Percentiles rank a stretch among this genome's conserved stretches.
phyloP scores from a whole-genome alignment of 2,329 filamentous ascomycete genomes.

The Fusarium sp. region DNA sequence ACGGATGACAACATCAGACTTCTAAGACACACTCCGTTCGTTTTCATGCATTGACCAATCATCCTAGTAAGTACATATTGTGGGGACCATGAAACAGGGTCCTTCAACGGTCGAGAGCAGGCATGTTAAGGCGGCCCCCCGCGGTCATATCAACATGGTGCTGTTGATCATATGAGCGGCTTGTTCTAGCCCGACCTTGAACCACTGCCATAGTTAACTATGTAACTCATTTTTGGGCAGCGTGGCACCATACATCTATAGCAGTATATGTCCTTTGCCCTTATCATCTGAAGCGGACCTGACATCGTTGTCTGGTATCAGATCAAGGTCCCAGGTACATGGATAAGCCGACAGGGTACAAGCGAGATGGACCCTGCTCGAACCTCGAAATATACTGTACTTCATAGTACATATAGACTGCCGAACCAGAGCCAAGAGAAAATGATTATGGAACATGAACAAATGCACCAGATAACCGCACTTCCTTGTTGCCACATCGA shows the following conservation, averaged over 20 bases:
- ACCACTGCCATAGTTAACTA: neutral
- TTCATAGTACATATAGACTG: neutral
- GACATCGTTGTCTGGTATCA: constrained; percentile 6
- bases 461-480: neutral
- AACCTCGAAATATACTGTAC: constrained; percentile 21
- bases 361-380: constrained; percentile 39
- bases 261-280: neutral
- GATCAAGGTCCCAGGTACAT: constrained; percentile 24
- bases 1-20: neutral
- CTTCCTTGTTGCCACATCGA: neutral
- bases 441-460: constrained; percentile 9
- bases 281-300: neutral
- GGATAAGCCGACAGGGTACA: constrained; percentile 41
- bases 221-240: constrained; percentile 2
- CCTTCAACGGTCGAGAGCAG: constrained; percentile 30
- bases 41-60: constrained; percentile 28
- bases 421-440: constrained; percentile 5
- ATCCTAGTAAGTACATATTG: constrained; percentile 12
- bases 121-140: constrained; percentile 24
- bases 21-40: neutral
- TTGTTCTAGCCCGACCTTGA: neutral
- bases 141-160: constrained; percentile 18
- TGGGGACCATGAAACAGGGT: constrained; percentile 28
- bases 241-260: neutral
- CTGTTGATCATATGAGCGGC: constrained; percentile 17